Evolutionary conservation across 768 basidiomycete species (phyloP), one percentile per base, ranked within the genome.

Genomic region (Boletus rubroflammeus): DNA sequence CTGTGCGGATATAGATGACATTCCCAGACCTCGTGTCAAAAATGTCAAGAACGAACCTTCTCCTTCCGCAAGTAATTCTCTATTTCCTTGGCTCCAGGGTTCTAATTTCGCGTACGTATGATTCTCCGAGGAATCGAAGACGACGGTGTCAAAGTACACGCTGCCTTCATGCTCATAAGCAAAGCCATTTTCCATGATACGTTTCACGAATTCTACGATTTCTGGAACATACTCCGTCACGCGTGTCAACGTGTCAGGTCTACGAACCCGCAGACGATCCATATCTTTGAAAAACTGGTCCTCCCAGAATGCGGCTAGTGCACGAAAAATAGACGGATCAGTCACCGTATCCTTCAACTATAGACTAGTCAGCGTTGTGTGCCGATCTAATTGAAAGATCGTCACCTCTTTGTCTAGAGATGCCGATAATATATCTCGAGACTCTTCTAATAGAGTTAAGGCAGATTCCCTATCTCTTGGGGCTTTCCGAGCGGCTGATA

Each of bases 201-300:
- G 75, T 67, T 93, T 81, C 36, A 98, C 88, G 68, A 94, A 99
- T 5, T 81, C 72, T 47, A 94, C 91, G 59, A 98, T 91, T 73
- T 98, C 95, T 4, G 94, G 92, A 8, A 99, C 87, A 71, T 93
- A 99, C 72, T 98, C 97, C 1, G 95, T 95, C 6, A 98, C 97
- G 39, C 96, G 86, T 1, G 97, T 98, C 50, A 98, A 72, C 5
- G 84, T 91, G 68, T 96, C 93, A 17, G 97, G 94, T 21, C 87
- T 83, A 54, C 87, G 84, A 38, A 98, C 89, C 57, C 81, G 82
- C 17, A 99, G 80, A n/a, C 86, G 83, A 15, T 76, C 73, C 97
- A 99, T 99, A 64, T 98, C 94, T 29, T 83, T 75, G 76, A 96
- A 93, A 75, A 94, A 99, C 51, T 84, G 81, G 31, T 74, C 75